Conservation (phyloP, 2,329 filamentous ascomycete species). For the Talaromyces islandicus region DNA sequence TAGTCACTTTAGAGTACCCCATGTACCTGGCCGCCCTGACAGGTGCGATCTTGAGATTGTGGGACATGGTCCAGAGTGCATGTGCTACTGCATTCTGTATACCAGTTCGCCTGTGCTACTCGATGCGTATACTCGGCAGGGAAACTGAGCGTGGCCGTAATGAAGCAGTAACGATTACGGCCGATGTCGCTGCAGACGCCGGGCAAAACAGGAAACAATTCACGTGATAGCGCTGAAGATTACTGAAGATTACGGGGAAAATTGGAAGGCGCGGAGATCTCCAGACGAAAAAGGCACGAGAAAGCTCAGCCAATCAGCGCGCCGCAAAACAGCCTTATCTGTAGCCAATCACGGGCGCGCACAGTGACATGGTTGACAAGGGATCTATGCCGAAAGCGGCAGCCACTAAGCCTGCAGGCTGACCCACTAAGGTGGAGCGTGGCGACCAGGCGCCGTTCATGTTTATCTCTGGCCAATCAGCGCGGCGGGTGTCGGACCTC, state of each 20-base stretch:
- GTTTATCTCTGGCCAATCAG: constrained; percentile 23
- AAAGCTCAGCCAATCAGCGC: background rate
- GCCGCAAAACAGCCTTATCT: constrained; percentile 4
- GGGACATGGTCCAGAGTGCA: background rate
- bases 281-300: background rate
- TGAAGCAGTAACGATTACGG: too few species aligned
- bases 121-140: too few species aligned
- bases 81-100: background rate
- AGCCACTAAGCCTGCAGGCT: background rate
- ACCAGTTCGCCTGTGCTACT: too few species aligned
- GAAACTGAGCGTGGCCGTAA: too few species aligned
- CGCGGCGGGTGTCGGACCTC: background rate
- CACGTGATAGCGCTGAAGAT: too few species aligned
- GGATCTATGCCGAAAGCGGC: background rate
- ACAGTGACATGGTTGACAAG: background rate
- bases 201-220: background rate
- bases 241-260: too few species aligned
- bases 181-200: background rate
- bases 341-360: constrained; percentile 1
- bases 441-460: constrained; percentile 10
- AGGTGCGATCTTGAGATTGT: background rate
- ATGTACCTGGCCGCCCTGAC: background rate
- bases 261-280: background rate
- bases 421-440: background rate
- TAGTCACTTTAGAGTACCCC: background rate